phyloP scores from a whole-genome alignment of 768 basidiomycete genomes.

The Auricularia sp. region DNA sequence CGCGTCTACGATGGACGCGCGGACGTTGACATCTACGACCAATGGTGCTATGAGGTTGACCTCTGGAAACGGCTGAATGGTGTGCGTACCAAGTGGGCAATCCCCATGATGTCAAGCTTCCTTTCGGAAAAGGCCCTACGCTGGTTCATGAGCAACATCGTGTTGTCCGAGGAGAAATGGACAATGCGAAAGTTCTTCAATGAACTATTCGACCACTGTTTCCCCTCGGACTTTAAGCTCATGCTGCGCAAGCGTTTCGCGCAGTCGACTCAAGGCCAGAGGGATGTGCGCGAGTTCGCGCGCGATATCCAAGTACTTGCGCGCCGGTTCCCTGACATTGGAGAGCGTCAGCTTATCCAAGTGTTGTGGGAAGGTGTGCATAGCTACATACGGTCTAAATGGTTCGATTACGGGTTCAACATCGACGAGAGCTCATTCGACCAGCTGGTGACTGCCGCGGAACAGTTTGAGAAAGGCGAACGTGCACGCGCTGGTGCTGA shows the following conservation, averaged over 20 bases:
- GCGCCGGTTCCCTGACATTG: slow-evolving; percentile 22
- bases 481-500: slow-evolving; percentile 1
- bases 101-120: slow-evolving; percentile 10
- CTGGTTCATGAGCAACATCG: slow-evolving; percentile 24
- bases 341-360: slow-evolving; percentile 20
- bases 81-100: background rate
- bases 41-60: slow-evolving; percentile 1
- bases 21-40: slow-evolving; percentile 2
- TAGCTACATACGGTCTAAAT: slow-evolving; percentile 16
- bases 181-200: slow-evolving; percentile 21
- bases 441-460: slow-evolving; percentile 20
- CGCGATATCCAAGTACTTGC: slow-evolving; percentile 26
- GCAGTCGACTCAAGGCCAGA: slow-evolving; percentile 16
- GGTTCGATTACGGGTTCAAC: slow-evolving; percentile 23
- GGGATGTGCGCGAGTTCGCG: slow-evolving; percentile 23
- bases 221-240: slow-evolving; percentile 22
- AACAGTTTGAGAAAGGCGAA: slow-evolving; percentile 24
- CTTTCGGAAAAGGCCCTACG: slow-evolving; percentile 24
- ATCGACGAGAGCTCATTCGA: slow-evolving; percentile 18
- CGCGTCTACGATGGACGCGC: too few relatives aligned
- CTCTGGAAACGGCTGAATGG: background rate
- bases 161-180: slow-evolving; percentile 20
- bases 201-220: slow-evolving; percentile 29
- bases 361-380: slow-evolving; percentile 27
- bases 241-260: slow-evolving; percentile 20